Conservation (phyloP, 1,139 yeast genomes). For the Protomyces macrosporus region DNA sequence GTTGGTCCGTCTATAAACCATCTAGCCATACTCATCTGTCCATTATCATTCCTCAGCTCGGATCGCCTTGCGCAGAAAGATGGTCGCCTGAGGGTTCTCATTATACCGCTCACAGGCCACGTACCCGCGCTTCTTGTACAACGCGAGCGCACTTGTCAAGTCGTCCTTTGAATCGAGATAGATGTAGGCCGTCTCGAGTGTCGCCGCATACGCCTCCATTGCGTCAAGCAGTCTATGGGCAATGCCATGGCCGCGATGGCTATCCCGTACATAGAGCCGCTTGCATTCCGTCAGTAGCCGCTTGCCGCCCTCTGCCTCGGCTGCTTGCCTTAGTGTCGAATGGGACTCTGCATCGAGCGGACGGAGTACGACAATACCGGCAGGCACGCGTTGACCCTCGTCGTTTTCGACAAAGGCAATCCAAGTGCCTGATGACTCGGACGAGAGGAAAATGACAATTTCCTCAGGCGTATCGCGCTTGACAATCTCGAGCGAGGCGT, state of each 20-base stretch:
- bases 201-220: conserved; percentile 6
- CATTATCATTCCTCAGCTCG: too few relatives aligned
- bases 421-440: neutral
- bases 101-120: conserved; percentile 14
- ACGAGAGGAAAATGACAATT: neutral
- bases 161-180: conserved; percentile 21
- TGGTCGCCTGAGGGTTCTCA: conserved; percentile 13
- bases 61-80: conserved; percentile 5
- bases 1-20: too few relatives aligned
- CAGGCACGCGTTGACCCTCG: neutral
- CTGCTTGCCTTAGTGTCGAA: neutral
- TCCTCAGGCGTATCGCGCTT: conserved; percentile 16
- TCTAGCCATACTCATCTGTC: too few relatives aligned
- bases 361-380: conserved; percentile 12
- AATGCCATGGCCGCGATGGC: conserved; percentile 3
- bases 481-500: conserved; percentile 4
- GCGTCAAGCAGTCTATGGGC: conserved; percentile 11
- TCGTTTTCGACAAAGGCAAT: conserved; percentile 13
- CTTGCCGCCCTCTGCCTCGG: neutral
- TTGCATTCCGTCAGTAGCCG: conserved; percentile 5
- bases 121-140: conserved; percentile 15
- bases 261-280: conserved; percentile 9
- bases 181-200: neutral
- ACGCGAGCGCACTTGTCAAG: conserved; percentile 1
- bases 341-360: neutral